A percentile compares a stretch with the other conserved stretches of the same genome.
These are phyloP conservation scores for Neodidymelliopsis sp. DNA, from an alignment of 2,329 filamentous ascomycete species.

Conservation along the genomic window DNA sequence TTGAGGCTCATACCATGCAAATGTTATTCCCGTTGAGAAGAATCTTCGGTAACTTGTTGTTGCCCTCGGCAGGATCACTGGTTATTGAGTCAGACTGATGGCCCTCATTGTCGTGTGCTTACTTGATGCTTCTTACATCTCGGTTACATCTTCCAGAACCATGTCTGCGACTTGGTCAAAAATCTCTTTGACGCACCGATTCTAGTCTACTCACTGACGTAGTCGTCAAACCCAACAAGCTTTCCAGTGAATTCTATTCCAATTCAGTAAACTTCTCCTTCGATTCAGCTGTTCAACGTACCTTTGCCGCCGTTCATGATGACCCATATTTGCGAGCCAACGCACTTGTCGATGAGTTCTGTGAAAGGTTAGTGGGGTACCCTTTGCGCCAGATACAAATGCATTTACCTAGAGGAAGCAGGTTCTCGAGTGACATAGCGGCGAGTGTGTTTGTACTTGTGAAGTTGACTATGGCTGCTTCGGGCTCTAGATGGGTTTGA, in stretches of 20 bases:
- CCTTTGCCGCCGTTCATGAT: conserved; percentile 99
- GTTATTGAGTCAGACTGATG: conserved; percentile 15
- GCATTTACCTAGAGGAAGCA: conserved; percentile 42
- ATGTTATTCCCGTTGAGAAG: conserved; percentile 98
- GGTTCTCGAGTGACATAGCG: conserved; percentile 39
- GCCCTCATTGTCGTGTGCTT: not conserved
- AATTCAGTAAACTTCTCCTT: conserved; percentile 10
- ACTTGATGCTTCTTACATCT: conserved; percentile 71
- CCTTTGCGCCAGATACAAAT: not conserved
- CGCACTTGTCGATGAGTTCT: conserved; percentile 99
- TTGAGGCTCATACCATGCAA: conserved; percentile 79
- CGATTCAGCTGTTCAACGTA: conserved; percentile 45
- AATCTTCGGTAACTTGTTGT: conserved; percentile 92
- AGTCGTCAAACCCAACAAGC: conserved; percentile 95
- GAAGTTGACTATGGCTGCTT: not conserved
- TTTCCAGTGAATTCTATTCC: conserved; percentile 89
- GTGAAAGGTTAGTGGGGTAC: conserved; percentile 28
- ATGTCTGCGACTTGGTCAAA: conserved; percentile 72
- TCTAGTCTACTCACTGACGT: conserved; percentile 83
- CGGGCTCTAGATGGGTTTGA: conserved; percentile 4
- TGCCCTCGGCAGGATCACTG: conserved; percentile 85
- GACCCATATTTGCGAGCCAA: conserved; percentile 97
- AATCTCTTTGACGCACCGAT: not conserved
- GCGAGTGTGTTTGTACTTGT: not conserved
- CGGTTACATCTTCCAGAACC: conserved; percentile 96